Evolutionary conservation across 139 green algal species (phyloP), one percentile per base, ranked within the genome.

Genomic region (Micractinium conductrix): DNA sequence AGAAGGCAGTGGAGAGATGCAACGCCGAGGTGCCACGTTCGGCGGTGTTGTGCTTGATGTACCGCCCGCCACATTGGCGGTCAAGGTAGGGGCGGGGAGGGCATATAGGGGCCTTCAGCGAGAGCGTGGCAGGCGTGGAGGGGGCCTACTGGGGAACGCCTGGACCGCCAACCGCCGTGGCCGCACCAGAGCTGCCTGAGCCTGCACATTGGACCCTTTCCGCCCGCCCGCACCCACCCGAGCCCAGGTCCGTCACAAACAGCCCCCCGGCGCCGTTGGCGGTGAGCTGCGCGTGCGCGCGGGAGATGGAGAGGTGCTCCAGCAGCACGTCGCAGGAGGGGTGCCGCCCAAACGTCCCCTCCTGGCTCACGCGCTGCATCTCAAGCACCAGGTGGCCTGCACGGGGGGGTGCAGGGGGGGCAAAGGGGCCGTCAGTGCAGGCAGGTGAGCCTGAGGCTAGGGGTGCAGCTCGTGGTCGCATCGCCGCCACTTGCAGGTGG

Each of bases 221-320:
- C n/a, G n/a, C n/a, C n/a, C n/a, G n/a, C n/a, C n/a, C n/a, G n/a
- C 48, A 58, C 48, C 14, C 48, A 58, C 92, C 91, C 45, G 90
- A 93, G 38, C 86, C 86, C 35, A 97, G 84, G 80, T 96, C 94
- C 21, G 89, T 96, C 22, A 96, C 40, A 65, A 84, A 91, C 14
- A 93, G 80, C 35, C 73, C 68, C 53, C 91, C 90, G 0, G 69
- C 48, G 30, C 67, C 65, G 63, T 93, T 89, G 10, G 85, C 78
- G 5, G 88, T 87, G 40, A 95, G 87, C 44, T 90, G 80, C 2
- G 93, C 92, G 74, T 96, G 94, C 62, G 94, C 90, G 22, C 93
- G 79, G 9, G 85, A 93, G 37, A 96, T 87, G 43, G 89, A 95
- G 16, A 89, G 76, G 82, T 96, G 94, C 90, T 96, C 92, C 87